Evolutionary conservation across 148 eudicot genomes (phyloP), one percentile per base, ranked within the genome.

Genomic region (Silene conica): DNA sequence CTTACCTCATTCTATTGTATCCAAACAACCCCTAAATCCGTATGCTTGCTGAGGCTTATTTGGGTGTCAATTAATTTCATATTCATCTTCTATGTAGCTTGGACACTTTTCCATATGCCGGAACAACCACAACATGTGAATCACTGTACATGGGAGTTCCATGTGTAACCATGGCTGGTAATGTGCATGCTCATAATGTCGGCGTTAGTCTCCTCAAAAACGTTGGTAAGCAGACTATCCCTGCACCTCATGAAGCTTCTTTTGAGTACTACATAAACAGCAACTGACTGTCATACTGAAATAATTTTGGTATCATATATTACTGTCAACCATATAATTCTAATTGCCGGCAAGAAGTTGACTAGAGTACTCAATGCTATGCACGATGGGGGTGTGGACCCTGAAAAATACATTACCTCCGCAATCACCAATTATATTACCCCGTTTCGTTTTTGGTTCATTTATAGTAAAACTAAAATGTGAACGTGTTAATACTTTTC

Each of bases 71-170:
- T 8, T 48, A 20, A 20, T 25, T 74, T 55, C 8, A 10, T 57
- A 63, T 45, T 83, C 23, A 57, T 55, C 66, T 73, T 66, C 71
- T 48, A 21, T 85, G 78, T 80, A 95, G 99, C 85, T 83, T 95
- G 96, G 99, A 95, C 82, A 95, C 99, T 50, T 95, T 95, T 76
- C 99, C 99, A 8, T 95, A 95, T 81, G 96, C 99, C 23, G 99
- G 99, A 72, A 95, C 99, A 46, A 95, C 99, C 23, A 95, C 99
- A 28, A 95, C 99, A 14, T 95, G 99, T 74, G 99, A 95, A 74
- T 95, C 99, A 55, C 79, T 95, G 56, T 95, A 87, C 81, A 95
- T 95, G 99, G 99, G 99, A 68, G 99, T 95, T 70, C 99, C 99
- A 0, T 95, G 99, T 77, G 85, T 95, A 78, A 92, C 97, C 2